Conservation (phyloP, 1,284 basidiomycete genomes). For the Sporisorium scitamineum region DNA sequence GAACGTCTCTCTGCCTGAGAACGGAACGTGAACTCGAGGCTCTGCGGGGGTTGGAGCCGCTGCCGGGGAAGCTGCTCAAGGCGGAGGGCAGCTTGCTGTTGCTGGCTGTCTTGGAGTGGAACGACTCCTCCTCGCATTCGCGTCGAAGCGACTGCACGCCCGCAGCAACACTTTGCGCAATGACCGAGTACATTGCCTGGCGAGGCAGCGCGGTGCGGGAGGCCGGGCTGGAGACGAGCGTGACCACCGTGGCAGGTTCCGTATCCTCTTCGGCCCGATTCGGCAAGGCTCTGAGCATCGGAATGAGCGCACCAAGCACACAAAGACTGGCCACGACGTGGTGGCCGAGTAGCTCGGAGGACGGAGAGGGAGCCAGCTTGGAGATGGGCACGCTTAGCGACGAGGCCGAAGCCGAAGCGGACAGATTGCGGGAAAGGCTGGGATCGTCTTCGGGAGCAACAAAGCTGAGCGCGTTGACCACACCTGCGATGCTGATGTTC, state of each 20-base stretch:
- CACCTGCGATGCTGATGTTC: constrained; percentile 56
- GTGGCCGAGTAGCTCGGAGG: constrained; percentile 46
- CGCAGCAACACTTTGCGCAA: constrained; percentile 54
- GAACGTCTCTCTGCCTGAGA: constrained; percentile 48
- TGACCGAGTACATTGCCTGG: constrained; percentile 52
- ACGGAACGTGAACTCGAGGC: constrained; percentile 22
- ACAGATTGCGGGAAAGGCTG: constrained; percentile 27
- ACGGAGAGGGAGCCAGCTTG: constrained; percentile 34
- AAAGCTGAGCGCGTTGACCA: constrained; percentile 64
- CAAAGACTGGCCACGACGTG: constrained; percentile 59
- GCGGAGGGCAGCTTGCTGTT: constrained; percentile 34
- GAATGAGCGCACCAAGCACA: constrained; percentile 47
- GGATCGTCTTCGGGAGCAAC: constrained; percentile 42
- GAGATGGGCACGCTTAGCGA: constrained; percentile 36
- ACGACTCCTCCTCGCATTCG: constrained; percentile 51
- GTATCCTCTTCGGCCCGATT: constrained; percentile 36
- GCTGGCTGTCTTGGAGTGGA: constrained; percentile 50
- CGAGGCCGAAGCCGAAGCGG: constrained; percentile 24
- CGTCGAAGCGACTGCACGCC: constrained; percentile 55
- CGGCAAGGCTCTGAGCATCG: constrained; percentile 47
- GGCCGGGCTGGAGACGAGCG: constrained; percentile 51
- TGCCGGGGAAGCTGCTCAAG: constrained; percentile 6
- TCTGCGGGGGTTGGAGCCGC: constrained; percentile 12
- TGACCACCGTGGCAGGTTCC: constrained; percentile 41
- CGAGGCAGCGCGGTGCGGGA: constrained; percentile 46